These are phyloP conservation scores for Alternaria burnsii DNA, from an alignment of 2,329 filamentous ascomycete species.

Conservation along the genomic window DNA sequence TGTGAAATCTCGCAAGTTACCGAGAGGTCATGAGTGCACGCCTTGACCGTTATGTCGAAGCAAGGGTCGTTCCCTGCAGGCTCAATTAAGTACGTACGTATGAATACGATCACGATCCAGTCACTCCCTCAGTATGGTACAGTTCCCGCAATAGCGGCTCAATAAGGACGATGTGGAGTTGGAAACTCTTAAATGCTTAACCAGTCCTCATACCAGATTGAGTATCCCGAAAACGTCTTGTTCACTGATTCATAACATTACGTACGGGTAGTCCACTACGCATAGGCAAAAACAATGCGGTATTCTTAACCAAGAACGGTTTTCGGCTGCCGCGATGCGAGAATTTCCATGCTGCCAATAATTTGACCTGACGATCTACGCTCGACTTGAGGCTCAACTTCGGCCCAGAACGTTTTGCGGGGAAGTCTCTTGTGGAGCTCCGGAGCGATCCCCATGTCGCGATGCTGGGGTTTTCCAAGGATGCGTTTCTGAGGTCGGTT, in stretches of 20 bases:
- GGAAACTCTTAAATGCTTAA: not conserved
- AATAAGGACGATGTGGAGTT: not conserved
- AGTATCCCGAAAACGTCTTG: not conserved
- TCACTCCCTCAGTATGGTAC: not conserved
- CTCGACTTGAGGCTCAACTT: conserved; percentile 17
- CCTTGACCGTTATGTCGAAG: not conserved
- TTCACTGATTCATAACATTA: conserved; percentile 4
- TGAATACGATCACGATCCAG: not conserved
- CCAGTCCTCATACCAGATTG: not conserved
- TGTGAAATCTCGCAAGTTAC: not conserved
- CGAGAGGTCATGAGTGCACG: not conserved
- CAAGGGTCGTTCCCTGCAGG: not conserved
- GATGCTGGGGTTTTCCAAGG: conserved; percentile 9
- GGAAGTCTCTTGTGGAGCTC: conserved; percentile 18
- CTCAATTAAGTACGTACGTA: not conserved
- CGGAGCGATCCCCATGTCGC: conserved; percentile 14
- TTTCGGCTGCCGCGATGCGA: not conserved
- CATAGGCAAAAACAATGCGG: not conserved
- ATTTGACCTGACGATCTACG: conserved; percentile 11
- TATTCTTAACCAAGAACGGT: conserved; percentile 1
- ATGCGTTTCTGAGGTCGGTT: conserved; percentile 1
- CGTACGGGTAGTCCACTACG: not conserved
- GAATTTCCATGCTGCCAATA: not conserved
- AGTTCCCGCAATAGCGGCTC: not conserved
- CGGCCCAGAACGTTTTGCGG: conserved; percentile 16